phyloP scores from a whole-genome alignment of 768 basidiomycete species.

The Podaxis rugospora region DNA sequence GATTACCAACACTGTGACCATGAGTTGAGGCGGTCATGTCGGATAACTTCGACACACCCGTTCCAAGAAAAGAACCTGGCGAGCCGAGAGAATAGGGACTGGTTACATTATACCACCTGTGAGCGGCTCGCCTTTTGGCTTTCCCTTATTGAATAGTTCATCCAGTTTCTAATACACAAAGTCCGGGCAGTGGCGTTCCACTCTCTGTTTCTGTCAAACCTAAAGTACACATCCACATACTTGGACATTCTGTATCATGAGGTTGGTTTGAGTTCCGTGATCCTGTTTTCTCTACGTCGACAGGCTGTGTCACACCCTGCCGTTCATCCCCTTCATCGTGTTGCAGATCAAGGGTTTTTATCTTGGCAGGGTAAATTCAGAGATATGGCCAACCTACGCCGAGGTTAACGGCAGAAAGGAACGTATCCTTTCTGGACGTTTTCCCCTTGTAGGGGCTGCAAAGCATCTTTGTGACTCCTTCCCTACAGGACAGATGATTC shows the following conservation, averaged over 20 bases:
- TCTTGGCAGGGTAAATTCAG: background rate
- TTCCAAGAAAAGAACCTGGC: background rate
- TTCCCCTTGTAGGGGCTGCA: background rate
- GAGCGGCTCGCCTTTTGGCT: background rate
- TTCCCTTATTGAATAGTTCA: background rate
- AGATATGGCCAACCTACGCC: background rate
- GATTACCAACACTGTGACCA: background rate
- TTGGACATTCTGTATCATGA: background rate
- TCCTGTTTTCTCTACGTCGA: background rate
- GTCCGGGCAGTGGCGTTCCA: background rate
- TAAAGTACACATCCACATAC: background rate
- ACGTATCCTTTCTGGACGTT: background rate
- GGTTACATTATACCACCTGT: background rate
- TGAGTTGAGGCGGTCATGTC: background rate
- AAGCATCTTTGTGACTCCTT: background rate
- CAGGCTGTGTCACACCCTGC: background rate
- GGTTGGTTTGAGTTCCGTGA: background rate
- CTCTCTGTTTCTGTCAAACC: background rate
- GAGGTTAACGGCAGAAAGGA: conserved; percentile 3
- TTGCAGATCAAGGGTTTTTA: background rate
- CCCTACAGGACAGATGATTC: background rate
- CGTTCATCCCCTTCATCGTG: background rate
- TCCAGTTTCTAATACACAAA: background rate
- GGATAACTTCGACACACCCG: background rate
- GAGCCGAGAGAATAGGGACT: background rate